Evolutionary conservation across 1,284 basidiomycete genomes (phyloP).

Genomic region (Phaffia rhodozyma): DNA sequence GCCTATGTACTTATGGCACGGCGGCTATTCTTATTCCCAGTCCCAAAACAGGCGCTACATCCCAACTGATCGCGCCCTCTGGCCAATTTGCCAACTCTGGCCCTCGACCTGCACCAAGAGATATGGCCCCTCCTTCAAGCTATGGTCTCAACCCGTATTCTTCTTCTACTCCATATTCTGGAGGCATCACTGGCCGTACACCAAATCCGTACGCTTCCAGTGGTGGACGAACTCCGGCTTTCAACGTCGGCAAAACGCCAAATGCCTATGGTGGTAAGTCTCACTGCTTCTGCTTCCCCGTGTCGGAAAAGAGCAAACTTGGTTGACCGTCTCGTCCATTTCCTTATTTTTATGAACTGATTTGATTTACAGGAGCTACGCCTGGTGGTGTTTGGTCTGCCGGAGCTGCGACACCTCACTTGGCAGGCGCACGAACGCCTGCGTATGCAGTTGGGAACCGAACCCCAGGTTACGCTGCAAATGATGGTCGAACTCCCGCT

Average conservation of each 20-base stretch:
- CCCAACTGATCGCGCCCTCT: conserved; percentile 46
- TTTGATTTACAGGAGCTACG: conserved; percentile 25
- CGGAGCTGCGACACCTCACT: conserved; percentile 12
- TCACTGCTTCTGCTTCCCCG: conserved; percentile 25
- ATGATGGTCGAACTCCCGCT: conserved; percentile 21
- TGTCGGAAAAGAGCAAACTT: conserved; percentile 21
- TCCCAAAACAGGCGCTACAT: conserved; percentile 40
- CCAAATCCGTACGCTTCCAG: conserved; percentile 55
- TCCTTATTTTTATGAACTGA: conserved; percentile 2
- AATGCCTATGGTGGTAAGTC: conserved; percentile 43
- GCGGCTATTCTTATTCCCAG: conserved; percentile 24
- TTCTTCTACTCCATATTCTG: conserved; percentile 24
- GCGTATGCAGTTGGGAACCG: conserved; percentile 26
- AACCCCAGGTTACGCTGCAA: background rate
- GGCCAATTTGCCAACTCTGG: conserved; percentile 22
- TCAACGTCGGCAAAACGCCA: conserved; percentile 46
- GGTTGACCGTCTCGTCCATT: conserved; percentile 8
- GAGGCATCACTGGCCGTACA: conserved; percentile 36
- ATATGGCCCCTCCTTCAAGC: conserved; percentile 4
- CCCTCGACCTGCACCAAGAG: background rate
- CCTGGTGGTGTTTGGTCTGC: conserved; percentile 22
- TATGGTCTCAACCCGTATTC: conserved; percentile 2
- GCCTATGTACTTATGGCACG: conserved; percentile 38
- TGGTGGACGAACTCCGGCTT: conserved; percentile 47
- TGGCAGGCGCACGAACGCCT: conserved; percentile 23